Percentiles rank a stretch among this genome's conserved stretches.
phyloP scores from a whole-genome alignment of 495 filamentous ascomycete species.

The Hypoxylon cercidicola region DNA sequence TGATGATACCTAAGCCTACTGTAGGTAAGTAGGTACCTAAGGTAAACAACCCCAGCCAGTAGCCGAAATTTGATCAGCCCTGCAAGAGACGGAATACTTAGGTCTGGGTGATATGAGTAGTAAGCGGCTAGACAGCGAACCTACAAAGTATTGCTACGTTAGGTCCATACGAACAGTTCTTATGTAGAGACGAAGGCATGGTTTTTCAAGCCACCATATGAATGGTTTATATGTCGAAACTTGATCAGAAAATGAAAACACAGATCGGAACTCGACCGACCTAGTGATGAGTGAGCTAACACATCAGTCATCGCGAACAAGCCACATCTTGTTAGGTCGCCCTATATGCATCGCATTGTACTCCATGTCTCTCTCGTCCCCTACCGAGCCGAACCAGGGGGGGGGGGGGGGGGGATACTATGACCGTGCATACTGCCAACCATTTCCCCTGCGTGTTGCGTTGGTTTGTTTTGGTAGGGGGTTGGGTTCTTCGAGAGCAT shows the following conservation, averaged over 20 bases:
- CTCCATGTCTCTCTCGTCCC: conserved; percentile 11
- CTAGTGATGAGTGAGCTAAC: background rate
- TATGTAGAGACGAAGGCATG: background rate
- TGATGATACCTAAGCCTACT: background rate
- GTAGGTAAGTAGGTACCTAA: background rate
- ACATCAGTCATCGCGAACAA: conserved; percentile 1
- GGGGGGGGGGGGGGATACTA: conserved; percentile 13
- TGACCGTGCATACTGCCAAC: conserved; percentile 6
- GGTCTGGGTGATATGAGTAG: background rate
- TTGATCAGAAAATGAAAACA: background rate
- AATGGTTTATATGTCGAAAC: background rate
- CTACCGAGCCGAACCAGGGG: conserved; percentile 31
- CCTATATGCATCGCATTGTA: conserved; percentile 3
- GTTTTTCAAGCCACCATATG: background rate
- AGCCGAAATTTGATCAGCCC: conserved; percentile 20
- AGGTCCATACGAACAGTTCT: no score
- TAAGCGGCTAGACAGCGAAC: conserved; percentile 1
- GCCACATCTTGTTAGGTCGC: background rate
- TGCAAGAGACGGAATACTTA: background rate
- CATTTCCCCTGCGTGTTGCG: conserved; percentile 32
- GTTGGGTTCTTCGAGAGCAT: background rate
- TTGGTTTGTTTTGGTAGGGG: conserved; percentile 13
- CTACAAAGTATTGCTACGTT: background rate
- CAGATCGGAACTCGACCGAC: background rate
- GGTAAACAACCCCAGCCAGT: conserved; percentile 1